Conservation (phyloP, 2,329 filamentous ascomycete species). For the Xylariomycetidae sp. region DNA sequence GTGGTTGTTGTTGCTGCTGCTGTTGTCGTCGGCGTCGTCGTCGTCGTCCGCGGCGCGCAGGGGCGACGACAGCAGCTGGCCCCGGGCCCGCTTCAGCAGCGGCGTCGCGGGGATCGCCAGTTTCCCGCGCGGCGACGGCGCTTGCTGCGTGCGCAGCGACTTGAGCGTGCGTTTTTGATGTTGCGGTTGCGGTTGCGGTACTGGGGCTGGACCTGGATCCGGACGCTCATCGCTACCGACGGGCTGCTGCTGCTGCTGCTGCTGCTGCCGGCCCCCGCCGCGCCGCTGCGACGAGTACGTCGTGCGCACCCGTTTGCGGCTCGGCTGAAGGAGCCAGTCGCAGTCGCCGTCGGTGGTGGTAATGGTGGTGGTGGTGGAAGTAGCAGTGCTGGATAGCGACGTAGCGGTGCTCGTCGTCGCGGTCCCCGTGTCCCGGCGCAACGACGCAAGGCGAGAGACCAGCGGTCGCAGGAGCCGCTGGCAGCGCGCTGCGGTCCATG, state of each 20-base stretch:
- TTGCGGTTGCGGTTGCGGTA: neutral
- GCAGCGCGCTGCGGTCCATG: constrained; percentile 38
- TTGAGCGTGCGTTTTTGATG: constrained; percentile 11
- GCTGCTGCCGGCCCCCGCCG: constrained; percentile 5
- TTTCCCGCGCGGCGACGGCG: constrained; percentile 14
- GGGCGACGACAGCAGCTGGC: constrained; percentile 18
- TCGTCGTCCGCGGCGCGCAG: neutral
- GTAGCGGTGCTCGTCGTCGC: constrained; percentile 1
- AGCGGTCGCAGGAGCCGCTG: constrained; percentile 37
- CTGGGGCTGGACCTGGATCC: constrained; percentile 9
- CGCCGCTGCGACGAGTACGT: neutral
- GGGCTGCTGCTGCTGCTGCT: constrained; percentile 16
- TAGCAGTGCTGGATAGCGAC: constrained; percentile 5
- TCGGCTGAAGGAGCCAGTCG: neutral
- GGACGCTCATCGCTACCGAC: constrained; percentile 24
- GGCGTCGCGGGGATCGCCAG: constrained; percentile 23
- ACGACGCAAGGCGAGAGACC: constrained; percentile 34
- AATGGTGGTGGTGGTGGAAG: constrained; percentile 1
- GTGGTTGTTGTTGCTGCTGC: too few relatives aligned
- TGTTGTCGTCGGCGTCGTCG: too few relatives aligned
- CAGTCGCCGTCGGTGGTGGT: constrained; percentile 1
- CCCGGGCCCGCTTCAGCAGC: constrained; percentile 23
- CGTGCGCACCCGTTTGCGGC: too few relatives aligned
- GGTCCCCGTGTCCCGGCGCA: constrained; percentile 31
- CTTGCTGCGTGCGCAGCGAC: constrained; percentile 6